These are phyloP conservation scores for Hypericum androsaemum DNA, from an alignment of 345 rosid species.

Conservation along the genomic window DNA sequence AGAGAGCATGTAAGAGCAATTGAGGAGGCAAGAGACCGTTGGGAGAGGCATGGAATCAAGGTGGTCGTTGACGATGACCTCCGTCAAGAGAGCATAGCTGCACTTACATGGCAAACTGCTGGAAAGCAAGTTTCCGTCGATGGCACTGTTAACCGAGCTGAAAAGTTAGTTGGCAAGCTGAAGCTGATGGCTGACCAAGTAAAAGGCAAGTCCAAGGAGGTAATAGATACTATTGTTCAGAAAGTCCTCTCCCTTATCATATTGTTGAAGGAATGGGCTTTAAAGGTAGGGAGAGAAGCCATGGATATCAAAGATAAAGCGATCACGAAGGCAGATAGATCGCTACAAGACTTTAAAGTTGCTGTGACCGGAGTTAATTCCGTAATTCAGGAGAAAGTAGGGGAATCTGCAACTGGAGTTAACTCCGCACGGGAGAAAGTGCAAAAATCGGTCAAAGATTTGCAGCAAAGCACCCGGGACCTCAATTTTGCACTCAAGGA, in stretches of 20 bases:
- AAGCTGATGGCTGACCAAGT: constrained; percentile 45
- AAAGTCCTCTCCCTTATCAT: constrained; percentile 35
- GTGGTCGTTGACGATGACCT: constrained; percentile 75
- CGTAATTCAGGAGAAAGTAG: too few species aligned
- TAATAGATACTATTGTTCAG: constrained; percentile 38
- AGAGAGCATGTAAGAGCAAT: constrained; percentile 67
- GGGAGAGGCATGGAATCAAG: constrained; percentile 79
- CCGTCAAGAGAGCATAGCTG: constrained; percentile 46
- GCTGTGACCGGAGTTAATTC: background rate
- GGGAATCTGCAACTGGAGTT: too few species aligned
- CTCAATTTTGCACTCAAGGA: constrained; percentile 41
- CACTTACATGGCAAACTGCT: constrained; percentile 51
- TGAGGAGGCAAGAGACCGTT: constrained; percentile 78
- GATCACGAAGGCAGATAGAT: constrained; percentile 27
- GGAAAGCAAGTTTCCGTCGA: constrained; percentile 42
- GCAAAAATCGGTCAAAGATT: constrained; percentile 9
- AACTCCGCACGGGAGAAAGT: background rate
- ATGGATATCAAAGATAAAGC: constrained; percentile 14
- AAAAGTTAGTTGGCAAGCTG: constrained; percentile 41
- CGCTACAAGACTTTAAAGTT: constrained; percentile 15
- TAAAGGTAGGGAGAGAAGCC: constrained; percentile 15
- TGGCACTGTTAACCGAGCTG: constrained; percentile 52
- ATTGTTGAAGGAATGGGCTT: constrained; percentile 34
- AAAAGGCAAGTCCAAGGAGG: constrained; percentile 40
- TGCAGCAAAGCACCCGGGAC: constrained; percentile 46